Base-by-base conservation (phyloP, 2,329 filamentous ascomycete species). In the Pseudogymnoascus sp. region DNA sequence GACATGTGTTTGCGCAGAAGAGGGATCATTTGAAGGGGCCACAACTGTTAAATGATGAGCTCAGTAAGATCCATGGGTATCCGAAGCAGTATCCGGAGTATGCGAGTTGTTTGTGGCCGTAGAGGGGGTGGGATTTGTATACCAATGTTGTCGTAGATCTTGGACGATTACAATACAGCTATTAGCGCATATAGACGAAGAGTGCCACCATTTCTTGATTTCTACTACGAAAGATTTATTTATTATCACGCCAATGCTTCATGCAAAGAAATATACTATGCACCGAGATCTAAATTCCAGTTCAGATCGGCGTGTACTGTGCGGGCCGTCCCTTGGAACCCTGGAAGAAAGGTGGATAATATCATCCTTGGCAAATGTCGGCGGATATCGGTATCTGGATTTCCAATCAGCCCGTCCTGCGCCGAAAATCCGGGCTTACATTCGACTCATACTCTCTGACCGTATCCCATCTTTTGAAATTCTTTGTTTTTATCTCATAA, bases 51-150 rank as follows among this genome's bases (percentile, higher is more conserved):
- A 67, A 42, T 14, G 70, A 71, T 65, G 67, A 70, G 33, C 64
- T 70, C n/a, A 71, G 68, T 61, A 62, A 67, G 29, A 63, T 70
- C 5, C 70, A 67, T 64, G 70, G 69, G 6, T 33, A 53, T 14
- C 40, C 63, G 13, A 65, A 64, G 42, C 42, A 44, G 4, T 66
- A 68, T 64, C 64, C 62, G 10, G 65, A 70, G 53, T 70, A 69
- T 66, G 66, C 65, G 10, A 50, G 66, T 64, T 68, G 67, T 63
- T 60, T 71, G 19, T 71, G 70, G 70, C 68, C 70, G 37, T 70
- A 60, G 37, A 61, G 33, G 33, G 19, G 5, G 16, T 14, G 10
- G 11, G 8, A 47, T 47, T 24, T 47, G 16, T 47, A 24, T 47
- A 24, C 19, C 10, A 47, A 47, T 24, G 13, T 47, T 26, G 13